A percentile compares a stretch with the other conserved stretches of the same genome.
phyloP scores from a whole-genome alignment of 768 basidiomycete species.

The Naganishia kalamii region DNA sequence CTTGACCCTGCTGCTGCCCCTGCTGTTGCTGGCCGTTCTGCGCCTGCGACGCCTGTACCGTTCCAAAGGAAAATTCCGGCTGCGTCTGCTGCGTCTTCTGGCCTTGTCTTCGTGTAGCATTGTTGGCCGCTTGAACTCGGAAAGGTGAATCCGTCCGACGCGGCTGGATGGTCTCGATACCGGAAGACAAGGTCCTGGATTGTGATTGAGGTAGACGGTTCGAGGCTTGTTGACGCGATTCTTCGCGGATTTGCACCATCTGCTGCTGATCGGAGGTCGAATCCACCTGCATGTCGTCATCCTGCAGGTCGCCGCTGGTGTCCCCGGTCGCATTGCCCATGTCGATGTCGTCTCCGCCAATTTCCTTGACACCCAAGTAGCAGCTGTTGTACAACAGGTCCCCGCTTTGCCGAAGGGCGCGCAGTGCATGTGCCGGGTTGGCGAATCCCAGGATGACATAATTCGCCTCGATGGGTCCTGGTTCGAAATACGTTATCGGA shows the following conservation, averaged over 20 bases:
- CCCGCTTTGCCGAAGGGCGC: conserved; percentile 20
- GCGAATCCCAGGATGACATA: conserved; percentile 18
- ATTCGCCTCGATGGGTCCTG: conserved; percentile 20
- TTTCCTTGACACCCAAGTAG: conserved; percentile 18
- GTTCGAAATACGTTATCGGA: conserved; percentile 21
- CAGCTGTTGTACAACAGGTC: conserved; percentile 19
- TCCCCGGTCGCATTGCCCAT: background rate
- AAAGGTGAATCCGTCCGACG: conserved; percentile 11
- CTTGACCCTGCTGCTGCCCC: background rate
- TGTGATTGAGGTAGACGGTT: conserved; percentile 6
- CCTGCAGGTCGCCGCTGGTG: background rate
- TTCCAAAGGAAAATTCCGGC: conserved; percentile 10
- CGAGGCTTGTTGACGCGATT: background rate
- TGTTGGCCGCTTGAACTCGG: conserved; percentile 9
- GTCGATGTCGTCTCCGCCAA: conserved; percentile 11
- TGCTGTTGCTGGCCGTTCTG: conserved; percentile 1
- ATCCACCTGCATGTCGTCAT: conserved; percentile 14
- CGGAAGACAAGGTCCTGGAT: conserved; percentile 1
- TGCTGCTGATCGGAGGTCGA: background rate
- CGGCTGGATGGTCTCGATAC: background rate
- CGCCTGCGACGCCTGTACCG: background rate
- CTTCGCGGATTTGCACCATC: conserved; percentile 3
- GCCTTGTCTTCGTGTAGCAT: conserved; percentile 4
- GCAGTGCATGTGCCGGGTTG: conserved; percentile 12
- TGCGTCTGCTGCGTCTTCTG: background rate